Percentiles rank a stretch among this genome's conserved stretches.
Evolutionary conservation across 2,329 filamentous ascomycete species (phyloP).

Genomic region (Hymenoscyphus repandus): DNA sequence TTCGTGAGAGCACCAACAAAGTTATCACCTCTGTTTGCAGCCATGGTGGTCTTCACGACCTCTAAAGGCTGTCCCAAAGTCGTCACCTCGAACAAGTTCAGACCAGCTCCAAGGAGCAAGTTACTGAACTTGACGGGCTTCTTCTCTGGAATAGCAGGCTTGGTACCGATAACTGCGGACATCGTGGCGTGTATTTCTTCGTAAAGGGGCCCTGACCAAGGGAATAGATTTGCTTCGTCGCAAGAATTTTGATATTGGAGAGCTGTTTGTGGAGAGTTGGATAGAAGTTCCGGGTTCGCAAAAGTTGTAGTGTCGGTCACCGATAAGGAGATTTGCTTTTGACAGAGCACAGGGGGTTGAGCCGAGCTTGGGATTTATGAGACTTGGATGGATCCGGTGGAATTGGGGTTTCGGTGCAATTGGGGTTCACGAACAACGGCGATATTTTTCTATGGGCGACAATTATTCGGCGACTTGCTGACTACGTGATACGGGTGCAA

Average conservation of each 20-base stretch:
- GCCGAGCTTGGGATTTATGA: conserved; percentile 5
- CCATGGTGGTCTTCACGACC: conserved; percentile 99
- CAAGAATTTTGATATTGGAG: conserved; percentile 32
- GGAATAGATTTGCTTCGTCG: conserved; percentile 85
- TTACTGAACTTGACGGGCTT: conserved; percentile 99
- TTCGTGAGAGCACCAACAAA: conserved; percentile 76
- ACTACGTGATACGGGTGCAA: not conserved
- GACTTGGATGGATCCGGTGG: not conserved
- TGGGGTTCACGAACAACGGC: not conserved
- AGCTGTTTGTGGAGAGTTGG: conserved; percentile 1
- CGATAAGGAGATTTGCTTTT: conserved; percentile 5
- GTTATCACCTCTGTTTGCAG: conserved; percentile 86
- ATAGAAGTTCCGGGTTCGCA: conserved; percentile 3
- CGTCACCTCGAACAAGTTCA: conserved; percentile 44
- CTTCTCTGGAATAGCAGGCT: conserved; percentile 68
- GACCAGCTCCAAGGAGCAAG: conserved; percentile 55
- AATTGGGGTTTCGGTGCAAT: not conserved
- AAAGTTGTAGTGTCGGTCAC: not conserved
- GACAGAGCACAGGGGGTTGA: not conserved
- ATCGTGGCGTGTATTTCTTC: conserved; percentile 52
- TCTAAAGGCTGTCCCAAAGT: conserved; percentile 76
- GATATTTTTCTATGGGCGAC: not conserved
- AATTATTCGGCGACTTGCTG: not conserved
- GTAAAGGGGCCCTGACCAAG: conserved; percentile 93
- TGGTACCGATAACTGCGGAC: conserved; percentile 53